Evolutionary conservation across 208 protist species (phyloP).

Genomic region (Acanthamoeba royreba): DNA sequence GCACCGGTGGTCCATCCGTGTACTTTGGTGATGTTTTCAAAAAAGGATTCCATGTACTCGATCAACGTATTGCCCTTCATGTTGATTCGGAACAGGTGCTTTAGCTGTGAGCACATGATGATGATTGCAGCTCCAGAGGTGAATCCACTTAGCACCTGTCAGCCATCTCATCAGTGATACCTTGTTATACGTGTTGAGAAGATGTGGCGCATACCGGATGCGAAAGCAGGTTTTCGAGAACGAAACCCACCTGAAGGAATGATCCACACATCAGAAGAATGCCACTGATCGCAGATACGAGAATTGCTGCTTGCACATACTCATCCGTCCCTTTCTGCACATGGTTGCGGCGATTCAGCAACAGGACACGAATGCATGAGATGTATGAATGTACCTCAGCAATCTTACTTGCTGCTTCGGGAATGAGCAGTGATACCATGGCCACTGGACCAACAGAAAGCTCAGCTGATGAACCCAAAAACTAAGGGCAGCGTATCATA

Average conservation of each 20-base stretch:
- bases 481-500: background rate
- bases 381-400: no score
- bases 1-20: background rate
- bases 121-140: background rate
- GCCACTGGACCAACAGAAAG: background rate
- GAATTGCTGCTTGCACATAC: background rate
- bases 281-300: background rate
- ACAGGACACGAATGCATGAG: no score
- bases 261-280: background rate
- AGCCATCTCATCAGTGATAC: background rate
- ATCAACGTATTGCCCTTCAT: background rate
- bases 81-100: background rate
- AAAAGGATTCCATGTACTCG: background rate
- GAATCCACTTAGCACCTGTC: background rate
- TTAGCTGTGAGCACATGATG: background rate
- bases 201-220: background rate
- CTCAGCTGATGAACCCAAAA: background rate
- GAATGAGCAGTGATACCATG: slow-evolving; percentile 17
- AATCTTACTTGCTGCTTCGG: background rate
- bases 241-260: background rate
- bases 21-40: background rate
- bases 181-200: background rate
- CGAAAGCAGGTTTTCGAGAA: slow-evolving; percentile 3
- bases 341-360: no score
- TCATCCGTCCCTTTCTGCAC: background rate